Evolutionary conservation across 257 asterid genomes (phyloP).

Genomic region (Orobanche coerulescens): DNA sequence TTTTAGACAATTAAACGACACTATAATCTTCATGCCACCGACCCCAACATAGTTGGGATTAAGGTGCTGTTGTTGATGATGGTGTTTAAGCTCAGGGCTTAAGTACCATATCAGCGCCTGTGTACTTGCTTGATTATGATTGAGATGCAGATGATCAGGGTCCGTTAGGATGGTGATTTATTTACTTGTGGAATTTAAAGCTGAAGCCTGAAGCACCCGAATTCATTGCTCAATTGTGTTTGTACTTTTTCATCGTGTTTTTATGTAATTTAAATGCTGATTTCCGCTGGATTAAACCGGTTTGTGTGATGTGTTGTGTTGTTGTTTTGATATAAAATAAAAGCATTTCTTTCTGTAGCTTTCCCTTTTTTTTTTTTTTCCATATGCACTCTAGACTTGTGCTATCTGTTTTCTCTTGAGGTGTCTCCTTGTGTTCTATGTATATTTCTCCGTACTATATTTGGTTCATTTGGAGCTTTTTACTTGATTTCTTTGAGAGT

Average conservation of each 20-base stretch:
- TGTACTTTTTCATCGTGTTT: neutral
- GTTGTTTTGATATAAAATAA: neutral
- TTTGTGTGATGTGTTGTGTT: neutral
- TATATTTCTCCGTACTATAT: too few relatives aligned
- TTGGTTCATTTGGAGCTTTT: conserved; percentile 1
- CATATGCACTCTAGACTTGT: neutral
- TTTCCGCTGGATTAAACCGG: neutral
- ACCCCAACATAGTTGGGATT: too few relatives aligned
- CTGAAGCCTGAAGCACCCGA: conserved; percentile 2
- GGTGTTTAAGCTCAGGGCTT: too few relatives aligned
- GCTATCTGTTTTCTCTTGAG: neutral
- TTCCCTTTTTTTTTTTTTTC: neutral
- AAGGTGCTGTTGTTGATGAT: too few relatives aligned
- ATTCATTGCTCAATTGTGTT: neutral
- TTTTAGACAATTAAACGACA: too few relatives aligned
- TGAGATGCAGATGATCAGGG: neutral
- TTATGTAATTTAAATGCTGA: neutral
- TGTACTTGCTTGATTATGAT: neutral
- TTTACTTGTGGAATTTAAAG: neutral
- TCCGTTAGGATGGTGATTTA: conserved; percentile 6
- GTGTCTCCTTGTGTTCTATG: neutral
- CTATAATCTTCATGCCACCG: too few relatives aligned
- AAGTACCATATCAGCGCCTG: too few relatives aligned
- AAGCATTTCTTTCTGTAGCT: neutral
- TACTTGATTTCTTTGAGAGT: conserved; percentile 17